A percentile compares a stretch with the other conserved stretches of the same genome.
These are phyloP conservation scores for Huiozyma naganishii DNA, from an alignment of 805 yeast genomes.

Conservation along the genomic window DNA sequence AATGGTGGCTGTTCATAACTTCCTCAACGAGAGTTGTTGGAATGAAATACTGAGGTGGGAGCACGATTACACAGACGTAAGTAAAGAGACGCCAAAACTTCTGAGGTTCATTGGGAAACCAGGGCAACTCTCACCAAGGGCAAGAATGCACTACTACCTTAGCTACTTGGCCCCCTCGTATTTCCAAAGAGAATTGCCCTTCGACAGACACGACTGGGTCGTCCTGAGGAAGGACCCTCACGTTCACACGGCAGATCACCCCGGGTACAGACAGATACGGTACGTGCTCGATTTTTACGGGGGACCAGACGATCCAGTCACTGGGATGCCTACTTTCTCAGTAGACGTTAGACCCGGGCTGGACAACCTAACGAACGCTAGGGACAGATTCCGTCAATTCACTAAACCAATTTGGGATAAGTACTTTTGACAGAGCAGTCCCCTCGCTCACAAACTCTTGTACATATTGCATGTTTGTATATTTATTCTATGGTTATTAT, in stretches of 20 bases:
- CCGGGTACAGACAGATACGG: constrained; percentile 60
- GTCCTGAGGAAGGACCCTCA: constrained; percentile 53
- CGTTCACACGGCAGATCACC: constrained; percentile 17
- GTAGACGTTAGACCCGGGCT: constrained; percentile 94
- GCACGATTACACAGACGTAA: constrained; percentile 42
- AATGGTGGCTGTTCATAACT: constrained; percentile 96
- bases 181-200: constrained; percentile 75
- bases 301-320: constrained; percentile 75
- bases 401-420: constrained; percentile 17
- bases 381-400: constrained; percentile 60
- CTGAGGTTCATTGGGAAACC: constrained; percentile 89
- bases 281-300: constrained; percentile 93
- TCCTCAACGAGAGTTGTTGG: constrained; percentile 97
- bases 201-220: constrained; percentile 98
- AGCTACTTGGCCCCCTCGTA: constrained; percentile 62
- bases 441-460: neutral
- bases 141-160: constrained; percentile 52
- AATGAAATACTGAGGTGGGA: constrained; percentile 91
- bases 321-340: constrained; percentile 84
- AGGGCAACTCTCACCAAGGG: constrained; percentile 76
- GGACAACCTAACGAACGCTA: constrained; percentile 51
- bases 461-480: too few relatives aligned
- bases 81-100: constrained; percentile 55
- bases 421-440: neutral
- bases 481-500: neutral